phyloP scores from a whole-genome alignment of 805 yeast genomes.

The Ogataea wickerhamii region DNA sequence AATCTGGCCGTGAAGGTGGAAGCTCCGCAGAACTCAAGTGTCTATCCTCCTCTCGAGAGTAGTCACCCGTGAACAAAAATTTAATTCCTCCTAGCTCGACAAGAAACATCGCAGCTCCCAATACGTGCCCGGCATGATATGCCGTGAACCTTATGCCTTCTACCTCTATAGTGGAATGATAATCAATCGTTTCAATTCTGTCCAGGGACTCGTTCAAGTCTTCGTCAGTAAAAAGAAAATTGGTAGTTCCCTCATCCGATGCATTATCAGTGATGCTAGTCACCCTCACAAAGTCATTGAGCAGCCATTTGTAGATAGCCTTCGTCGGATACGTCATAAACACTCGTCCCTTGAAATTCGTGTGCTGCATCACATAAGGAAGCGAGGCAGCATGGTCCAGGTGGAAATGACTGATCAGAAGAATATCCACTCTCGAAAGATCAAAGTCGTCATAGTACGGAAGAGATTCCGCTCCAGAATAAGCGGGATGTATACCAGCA shows the following conservation, averaged over 20 bases:
- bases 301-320: constrained; percentile 93
- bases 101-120: constrained; percentile 98
- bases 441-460: constrained; percentile 97
- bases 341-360: constrained; percentile 90
- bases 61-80: constrained; percentile 91
- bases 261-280: constrained; percentile 54
- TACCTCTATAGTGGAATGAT: constrained; percentile 91
- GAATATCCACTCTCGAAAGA: constrained; percentile 76
- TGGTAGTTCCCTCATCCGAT: constrained; percentile 40
- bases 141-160: constrained; percentile 96
- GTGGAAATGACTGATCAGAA: constrained; percentile 92
- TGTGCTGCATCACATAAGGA: constrained; percentile 97
- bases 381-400: constrained; percentile 97
- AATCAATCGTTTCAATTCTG: constrained; percentile 88
- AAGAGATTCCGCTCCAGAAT: constrained; percentile 80
- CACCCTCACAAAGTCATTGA: constrained; percentile 91
- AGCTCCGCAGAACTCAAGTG: constrained; percentile 94
- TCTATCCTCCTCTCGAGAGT: constrained; percentile 92
- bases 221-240: constrained; percentile 75
- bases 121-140: constrained; percentile 98
- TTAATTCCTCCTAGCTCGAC: constrained; percentile 92
- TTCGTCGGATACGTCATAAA: constrained; percentile 99
- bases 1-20: constrained; percentile 83
- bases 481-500: constrained; percentile 98
- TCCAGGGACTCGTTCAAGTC: constrained; percentile 87